Evolutionary conservation across 2,329 filamentous ascomycete genomes (phyloP), one percentile per base, ranked within the genome.

Genomic region (Microdochium paspali): DNA sequence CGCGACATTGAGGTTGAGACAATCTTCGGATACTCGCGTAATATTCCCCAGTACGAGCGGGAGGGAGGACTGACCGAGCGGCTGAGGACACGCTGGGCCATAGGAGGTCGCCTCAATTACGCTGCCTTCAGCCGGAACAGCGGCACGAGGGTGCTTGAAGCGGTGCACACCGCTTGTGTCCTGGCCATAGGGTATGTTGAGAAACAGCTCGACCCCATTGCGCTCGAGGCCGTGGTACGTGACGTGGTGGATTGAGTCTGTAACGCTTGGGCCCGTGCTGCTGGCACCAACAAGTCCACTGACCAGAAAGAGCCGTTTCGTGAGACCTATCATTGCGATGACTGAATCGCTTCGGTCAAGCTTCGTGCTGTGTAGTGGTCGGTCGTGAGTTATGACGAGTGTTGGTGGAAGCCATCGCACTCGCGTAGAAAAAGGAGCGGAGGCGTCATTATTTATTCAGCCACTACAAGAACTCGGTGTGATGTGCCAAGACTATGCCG

Each of bases 131-230:
- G 12, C 15, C 3, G 35, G 35, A 6, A 21, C 18, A 6, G 35
- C 35, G 3, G 42, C 15, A 24, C 49, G 58, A 1, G 71, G 58
- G 2, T 60, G 66, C 4, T 60, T 62, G 50, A 77, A 77, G 13
- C 74, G 66, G 21, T 61, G 61, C n/a, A 72, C 63, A 0, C 70
- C 73, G 2, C 59, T 63, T 10, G 74, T 71, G 3, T 71, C 66
- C 2, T 68, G 54, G 0, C 69, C 72, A 50, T 76, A 77, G 0
- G 71, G 73, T 9, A 78, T 66, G 1, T 72, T 70, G 1, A 71
- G 58, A 52, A 77, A 78, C 10, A 60, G 54, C 24, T 70, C 66
- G 18, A 70, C 23, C 5, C 35, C 35, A 18, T 40, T 40, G 35
- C 35, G 35, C 35, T 40, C 35, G 18, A 40, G 35, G 18, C 35